Percentiles rank a stretch among this genome's conserved stretches.
Conservation (phyloP, 163 green algal genomes). For the Volvox carteri region DNA sequence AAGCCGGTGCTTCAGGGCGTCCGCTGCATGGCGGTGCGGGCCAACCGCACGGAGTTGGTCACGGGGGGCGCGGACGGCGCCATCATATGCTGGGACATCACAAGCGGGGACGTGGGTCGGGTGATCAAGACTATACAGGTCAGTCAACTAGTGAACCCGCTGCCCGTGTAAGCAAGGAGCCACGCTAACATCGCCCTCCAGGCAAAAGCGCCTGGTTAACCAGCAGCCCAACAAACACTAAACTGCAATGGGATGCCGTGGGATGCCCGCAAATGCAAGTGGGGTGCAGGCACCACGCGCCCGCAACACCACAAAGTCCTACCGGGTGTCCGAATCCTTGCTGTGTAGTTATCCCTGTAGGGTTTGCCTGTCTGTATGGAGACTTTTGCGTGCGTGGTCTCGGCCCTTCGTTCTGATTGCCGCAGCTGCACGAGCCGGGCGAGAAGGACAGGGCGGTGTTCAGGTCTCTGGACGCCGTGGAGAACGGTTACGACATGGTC, state of each 20-base stretch:
- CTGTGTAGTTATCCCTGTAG: too few species aligned
- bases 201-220: too few species aligned
- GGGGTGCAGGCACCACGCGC: too few species aligned
- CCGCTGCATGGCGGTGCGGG: conserved; percentile 66
- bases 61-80: conserved; percentile 70
- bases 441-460: conserved; percentile 68
- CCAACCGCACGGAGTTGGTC: conserved; percentile 68
- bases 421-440: conserved; percentile 67
- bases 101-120: conserved; percentile 58
- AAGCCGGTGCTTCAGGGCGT: conserved; percentile 66
- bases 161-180: too few species aligned
- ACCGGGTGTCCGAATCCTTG: too few species aligned
- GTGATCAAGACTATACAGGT: conserved; percentile 72
- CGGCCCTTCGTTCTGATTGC: not conserved
- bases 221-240: too few species aligned
- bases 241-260: too few species aligned
- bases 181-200: too few species aligned
- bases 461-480: conserved; percentile 71
- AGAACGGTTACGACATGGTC: conserved; percentile 67
- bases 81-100: conserved; percentile 71
- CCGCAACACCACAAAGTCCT: too few species aligned
- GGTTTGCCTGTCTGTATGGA: too few species aligned
- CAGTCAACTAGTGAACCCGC: not conserved
- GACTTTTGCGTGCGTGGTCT: not conserved
- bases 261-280: too few species aligned